Conservation (phyloP, 768 basidiomycete species). For the Auricularia cornea region DNA sequence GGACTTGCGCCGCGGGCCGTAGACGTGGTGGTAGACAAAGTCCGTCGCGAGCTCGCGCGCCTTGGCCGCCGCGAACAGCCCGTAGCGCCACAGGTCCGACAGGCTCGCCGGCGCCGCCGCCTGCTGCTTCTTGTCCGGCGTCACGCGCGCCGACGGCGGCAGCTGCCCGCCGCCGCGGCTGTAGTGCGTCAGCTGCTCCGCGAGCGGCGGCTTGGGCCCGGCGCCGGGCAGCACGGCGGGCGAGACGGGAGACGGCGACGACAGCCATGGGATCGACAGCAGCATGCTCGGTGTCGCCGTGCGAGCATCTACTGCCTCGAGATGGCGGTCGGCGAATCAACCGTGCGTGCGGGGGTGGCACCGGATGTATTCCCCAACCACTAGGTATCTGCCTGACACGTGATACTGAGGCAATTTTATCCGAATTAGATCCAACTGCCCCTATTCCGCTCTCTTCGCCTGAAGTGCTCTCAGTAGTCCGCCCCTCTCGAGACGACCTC, state of each 20-base stretch:
- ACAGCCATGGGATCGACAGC: background rate
- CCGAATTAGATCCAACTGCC: background rate
- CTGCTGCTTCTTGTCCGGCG: constrained; percentile 55
- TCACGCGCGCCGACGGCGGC: constrained; percentile 67
- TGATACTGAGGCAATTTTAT: background rate
- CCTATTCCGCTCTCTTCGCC: background rate
- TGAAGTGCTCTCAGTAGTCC: constrained; percentile 54
- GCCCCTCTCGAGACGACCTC: constrained; percentile 80
- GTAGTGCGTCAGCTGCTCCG: constrained; percentile 1
- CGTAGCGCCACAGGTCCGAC: constrained; percentile 69
- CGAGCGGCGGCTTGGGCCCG: background rate
- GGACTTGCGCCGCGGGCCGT: constrained; percentile 79
- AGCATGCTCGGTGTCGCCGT: too few relatives aligned
- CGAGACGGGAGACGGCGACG: background rate
- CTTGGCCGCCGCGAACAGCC: constrained; percentile 54
- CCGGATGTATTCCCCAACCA: background rate
- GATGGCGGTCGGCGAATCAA: too few relatives aligned
- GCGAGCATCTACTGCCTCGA: too few relatives aligned
- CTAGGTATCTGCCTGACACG: background rate
- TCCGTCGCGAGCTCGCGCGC: constrained; percentile 52
- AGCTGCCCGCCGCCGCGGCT: constrained; percentile 23
- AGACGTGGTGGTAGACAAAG: constrained; percentile 68
- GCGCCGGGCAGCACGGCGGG: background rate
- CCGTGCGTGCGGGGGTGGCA: too few relatives aligned
- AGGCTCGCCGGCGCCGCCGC: constrained; percentile 47